A percentile compares a stretch with the other conserved stretches of the same genome.
Conservation (phyloP, 192 early-diverging fungal genomes). For the Backusella parvicylindrica region DNA sequence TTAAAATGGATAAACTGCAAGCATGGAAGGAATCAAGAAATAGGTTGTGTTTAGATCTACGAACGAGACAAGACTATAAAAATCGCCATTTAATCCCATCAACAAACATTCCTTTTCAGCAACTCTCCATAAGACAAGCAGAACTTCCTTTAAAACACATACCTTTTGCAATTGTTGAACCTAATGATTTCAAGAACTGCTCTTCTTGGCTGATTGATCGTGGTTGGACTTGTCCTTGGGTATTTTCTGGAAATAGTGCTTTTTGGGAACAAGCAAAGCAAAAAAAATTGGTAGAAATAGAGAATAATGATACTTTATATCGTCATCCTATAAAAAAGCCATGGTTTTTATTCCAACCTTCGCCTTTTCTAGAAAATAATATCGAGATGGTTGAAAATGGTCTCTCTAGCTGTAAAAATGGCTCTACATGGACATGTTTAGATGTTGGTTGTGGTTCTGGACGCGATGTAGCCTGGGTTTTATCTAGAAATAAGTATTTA, state of each 20-base stretch:
- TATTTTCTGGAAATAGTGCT: conserved; percentile 19
- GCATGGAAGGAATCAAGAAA: conserved; percentile 18
- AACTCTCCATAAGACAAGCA: conserved; percentile 19
- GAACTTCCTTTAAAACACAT: conserved; percentile 38
- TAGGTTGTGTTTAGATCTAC: conserved; percentile 33
- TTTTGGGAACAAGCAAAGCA: conserved; percentile 12
- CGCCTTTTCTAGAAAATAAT: conserved; percentile 23
- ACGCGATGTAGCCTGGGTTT: conserved; percentile 34
- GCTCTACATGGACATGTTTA: conserved; percentile 16
- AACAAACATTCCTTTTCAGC: conserved; percentile 33
- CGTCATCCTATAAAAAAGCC: conserved; percentile 5
- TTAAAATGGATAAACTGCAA: background rate
- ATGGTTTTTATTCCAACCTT: conserved; percentile 30
- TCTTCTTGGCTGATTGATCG: conserved; percentile 20
- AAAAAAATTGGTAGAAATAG: background rate
- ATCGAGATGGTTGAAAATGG: conserved; percentile 27
- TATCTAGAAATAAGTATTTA: conserved; percentile 8
- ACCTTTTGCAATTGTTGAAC: conserved; percentile 39
- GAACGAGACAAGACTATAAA: conserved; percentile 11
- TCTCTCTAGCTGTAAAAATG: background rate
- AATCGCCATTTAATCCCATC: conserved; percentile 28
- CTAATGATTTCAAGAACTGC: background rate
- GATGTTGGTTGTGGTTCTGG: conserved; percentile 44
- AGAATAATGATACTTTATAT: background rate
- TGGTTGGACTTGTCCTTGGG: conserved; percentile 34